Evolutionary conservation across 2,329 filamentous ascomycete genomes (phyloP).

Genomic region (Arthrobotrys conoides): DNA sequence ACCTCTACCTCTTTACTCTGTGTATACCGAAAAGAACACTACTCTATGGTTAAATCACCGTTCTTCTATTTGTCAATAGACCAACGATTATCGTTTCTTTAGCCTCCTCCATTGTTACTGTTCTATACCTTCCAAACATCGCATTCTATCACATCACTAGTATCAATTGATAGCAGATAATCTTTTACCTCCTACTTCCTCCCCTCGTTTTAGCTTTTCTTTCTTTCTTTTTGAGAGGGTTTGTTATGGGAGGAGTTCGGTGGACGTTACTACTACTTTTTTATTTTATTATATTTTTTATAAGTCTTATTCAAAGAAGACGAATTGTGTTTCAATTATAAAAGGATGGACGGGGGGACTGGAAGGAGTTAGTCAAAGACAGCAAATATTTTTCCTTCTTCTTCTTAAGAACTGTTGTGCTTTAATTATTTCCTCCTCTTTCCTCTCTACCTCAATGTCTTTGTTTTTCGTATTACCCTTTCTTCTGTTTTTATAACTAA

Average conservation of each 20-base stretch:
- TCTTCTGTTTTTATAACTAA: no score
- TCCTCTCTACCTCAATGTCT: no score
- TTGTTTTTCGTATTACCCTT: no score
- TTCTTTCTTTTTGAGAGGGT: not conserved
- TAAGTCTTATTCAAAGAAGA: not conserved
- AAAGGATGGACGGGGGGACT: not conserved
- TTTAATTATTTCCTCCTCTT: no score
- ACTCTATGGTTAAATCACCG: not conserved
- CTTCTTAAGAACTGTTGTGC: not conserved
- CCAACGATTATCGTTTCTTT: slow-evolving; percentile 3
- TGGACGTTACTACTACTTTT: not conserved
- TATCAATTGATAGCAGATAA: not conserved
- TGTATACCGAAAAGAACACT: slow-evolving; percentile 20
- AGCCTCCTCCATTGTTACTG: not conserved
- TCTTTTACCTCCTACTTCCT: not conserved
- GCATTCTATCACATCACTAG: not conserved
- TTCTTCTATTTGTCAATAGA: slow-evolving; percentile 7
- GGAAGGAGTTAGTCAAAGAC: not conserved
- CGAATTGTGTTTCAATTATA: not conserved
- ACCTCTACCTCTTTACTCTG: not conserved
- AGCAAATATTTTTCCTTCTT: not conserved
- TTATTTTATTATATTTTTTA: not conserved
- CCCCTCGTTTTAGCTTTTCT: not conserved
- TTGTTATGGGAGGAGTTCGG: slow-evolving; percentile 38
- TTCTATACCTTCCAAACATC: no score